phyloP scores from a whole-genome alignment of 192 early-diverging fungal genomes.

The Backusella australiensis region DNA sequence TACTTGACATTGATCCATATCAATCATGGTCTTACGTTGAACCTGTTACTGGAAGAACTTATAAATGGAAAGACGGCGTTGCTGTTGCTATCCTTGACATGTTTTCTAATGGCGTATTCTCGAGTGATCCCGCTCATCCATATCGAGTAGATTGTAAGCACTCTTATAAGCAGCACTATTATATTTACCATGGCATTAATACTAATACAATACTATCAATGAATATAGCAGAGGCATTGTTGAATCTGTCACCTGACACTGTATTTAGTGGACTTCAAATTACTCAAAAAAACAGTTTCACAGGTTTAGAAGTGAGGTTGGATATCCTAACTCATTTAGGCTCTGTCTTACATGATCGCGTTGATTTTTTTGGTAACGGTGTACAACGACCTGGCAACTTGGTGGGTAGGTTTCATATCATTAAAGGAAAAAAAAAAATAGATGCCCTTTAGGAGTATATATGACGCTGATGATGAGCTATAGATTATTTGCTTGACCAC shows the following conservation, averaged over 20 bases:
- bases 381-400: slow-evolving; percentile 81
- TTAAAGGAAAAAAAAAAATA: background rate
- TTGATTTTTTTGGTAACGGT: slow-evolving; percentile 57
- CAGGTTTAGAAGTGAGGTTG: slow-evolving; percentile 75
- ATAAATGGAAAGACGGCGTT: slow-evolving; percentile 77
- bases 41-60: slow-evolving; percentile 39
- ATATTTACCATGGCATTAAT: background rate
- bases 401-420: slow-evolving; percentile 43
- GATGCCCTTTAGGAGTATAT: background rate
- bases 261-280: slow-evolving; percentile 74
- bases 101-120: slow-evolving; percentile 80
- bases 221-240: slow-evolving; percentile 47
- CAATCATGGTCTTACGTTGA: slow-evolving; percentile 73
- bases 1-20: slow-evolving; percentile 88
- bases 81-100: slow-evolving; percentile 80
- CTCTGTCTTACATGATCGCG: slow-evolving; percentile 42
- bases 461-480: background rate
- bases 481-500: slow-evolving; percentile 63
- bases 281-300: slow-evolving; percentile 69
- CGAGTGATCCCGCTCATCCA: slow-evolving; percentile 52
- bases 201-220: background rate
- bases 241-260: slow-evolving; percentile 45
- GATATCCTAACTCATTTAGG: slow-evolving; percentile 70
- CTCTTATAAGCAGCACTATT: background rate
- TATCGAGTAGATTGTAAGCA: slow-evolving; percentile 73